These are phyloP conservation scores for Sporisorium graminicola DNA, from an alignment of 1,284 basidiomycete species.

Conservation along the genomic window DNA sequence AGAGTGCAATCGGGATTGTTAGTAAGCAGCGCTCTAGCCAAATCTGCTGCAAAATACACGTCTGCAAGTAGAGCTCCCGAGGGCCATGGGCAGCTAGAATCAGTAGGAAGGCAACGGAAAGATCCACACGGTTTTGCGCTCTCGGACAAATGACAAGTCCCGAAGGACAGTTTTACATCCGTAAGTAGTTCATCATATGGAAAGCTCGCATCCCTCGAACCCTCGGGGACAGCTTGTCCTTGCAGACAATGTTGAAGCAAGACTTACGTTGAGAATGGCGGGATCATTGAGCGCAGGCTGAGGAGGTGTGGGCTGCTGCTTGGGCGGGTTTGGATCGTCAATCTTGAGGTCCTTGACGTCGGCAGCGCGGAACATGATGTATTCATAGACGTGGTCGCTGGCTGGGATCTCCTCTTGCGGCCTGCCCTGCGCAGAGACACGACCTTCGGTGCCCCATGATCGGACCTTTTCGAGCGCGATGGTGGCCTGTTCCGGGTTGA, in stretches of 20 bases:
- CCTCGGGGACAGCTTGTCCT: not conserved
- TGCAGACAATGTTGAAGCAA: not conserved
- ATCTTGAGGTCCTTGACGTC: conserved; percentile 71
- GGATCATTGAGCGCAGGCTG: conserved; percentile 58
- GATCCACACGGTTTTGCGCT: conserved; percentile 80
- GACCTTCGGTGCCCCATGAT: conserved; percentile 87
- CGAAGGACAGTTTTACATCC: conserved; percentile 76
- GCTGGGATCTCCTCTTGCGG: conserved; percentile 70
- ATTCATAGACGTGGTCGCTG: conserved; percentile 72
- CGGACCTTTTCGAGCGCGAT: conserved; percentile 88
- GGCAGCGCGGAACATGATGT: conserved; percentile 72
- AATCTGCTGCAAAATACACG: not conserved
- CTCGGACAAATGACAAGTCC: conserved; percentile 74
- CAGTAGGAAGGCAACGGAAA: conserved; percentile 82
- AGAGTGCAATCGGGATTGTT: not conserved
- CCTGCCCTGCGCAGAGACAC: conserved; percentile 74
- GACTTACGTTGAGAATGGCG: conserved; percentile 64
- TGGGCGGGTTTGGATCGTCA: conserved; percentile 67
- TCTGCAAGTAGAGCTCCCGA: conserved; percentile 8
- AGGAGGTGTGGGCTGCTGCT: conserved; percentile 29
- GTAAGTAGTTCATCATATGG: conserved; percentile 72
- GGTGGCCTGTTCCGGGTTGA: conserved; percentile 84
- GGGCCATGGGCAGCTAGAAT: conserved; percentile 55
- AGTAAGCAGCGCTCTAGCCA: conserved; percentile 3
- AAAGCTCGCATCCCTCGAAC: not conserved